Evolutionary conservation across 106 monocot species (phyloP), one percentile per base, ranked within the genome.

Genomic region (Posidonia australis): DNA sequence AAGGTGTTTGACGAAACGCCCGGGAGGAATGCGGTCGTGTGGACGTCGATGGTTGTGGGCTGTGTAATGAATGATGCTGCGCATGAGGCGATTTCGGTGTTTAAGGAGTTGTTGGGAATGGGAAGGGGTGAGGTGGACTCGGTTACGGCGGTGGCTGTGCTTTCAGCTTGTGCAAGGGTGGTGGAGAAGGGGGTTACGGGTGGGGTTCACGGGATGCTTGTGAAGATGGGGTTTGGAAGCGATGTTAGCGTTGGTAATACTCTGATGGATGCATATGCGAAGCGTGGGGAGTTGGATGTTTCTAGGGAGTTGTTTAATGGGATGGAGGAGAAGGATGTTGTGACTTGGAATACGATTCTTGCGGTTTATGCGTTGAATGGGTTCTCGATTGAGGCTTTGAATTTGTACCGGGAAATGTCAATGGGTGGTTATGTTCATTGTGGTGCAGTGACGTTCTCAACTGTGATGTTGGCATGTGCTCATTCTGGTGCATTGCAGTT

Each of bases 271-370:
- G 88, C 88, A 2, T 93, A 88, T 65, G 88, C 88, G 0, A 93
- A 93, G 68, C 66, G 69, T 6, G 71, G 82, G 32, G 71, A 83
- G 29, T 54, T 88, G 78, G 67, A 36, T 9, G 29, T 72, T 5
- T 68, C 78, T 5, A 70, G 88, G 60, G 79, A 74, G 74, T 66
- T 88, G 71, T 93, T 93, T 61, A 85, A 93, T 10, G 72, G 46
- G 51, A 88, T 88, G 85, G 19, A 25, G 18, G 76, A 73, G 48
- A 81, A 63, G 72, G 92, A 93, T 58, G 80, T 71, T 36, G 80
- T 93, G 46, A 85, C 88, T 10, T 93, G 92, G 92, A 93, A 93
- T 55, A 66, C 88, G 17, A 81, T 93, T 65, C 72, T 93, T 60
- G 85, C 88, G 21, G 73, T 84, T 42, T 88, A 85, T 43, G 85